phyloP scores from a whole-genome alignment of 2,329 filamentous ascomycete genomes.

The Erysiphe pulchra region DNA sequence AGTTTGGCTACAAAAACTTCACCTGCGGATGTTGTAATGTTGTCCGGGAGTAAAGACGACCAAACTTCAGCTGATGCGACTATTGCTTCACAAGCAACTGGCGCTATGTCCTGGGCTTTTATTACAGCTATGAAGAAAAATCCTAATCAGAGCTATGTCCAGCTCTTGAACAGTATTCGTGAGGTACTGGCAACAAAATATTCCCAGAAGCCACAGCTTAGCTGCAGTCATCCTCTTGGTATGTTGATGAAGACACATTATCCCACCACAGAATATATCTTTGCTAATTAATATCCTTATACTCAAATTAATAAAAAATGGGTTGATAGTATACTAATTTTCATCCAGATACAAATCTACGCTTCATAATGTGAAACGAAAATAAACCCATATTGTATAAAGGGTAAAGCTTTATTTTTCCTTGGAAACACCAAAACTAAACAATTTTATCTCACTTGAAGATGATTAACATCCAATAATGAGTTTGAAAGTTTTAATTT shows the following conservation, averaged over 20 bases:
- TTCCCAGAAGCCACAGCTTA: constrained; percentile 78
- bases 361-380: not conserved
- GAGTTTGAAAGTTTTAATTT: too few species aligned
- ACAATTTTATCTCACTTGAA: too few species aligned
- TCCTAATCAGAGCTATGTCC: constrained; percentile 78
- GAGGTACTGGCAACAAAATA: constrained; percentile 69
- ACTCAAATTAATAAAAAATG: not conserved
- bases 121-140: constrained; percentile 57
- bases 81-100: constrained; percentile 61
- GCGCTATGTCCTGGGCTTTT: constrained; percentile 94
- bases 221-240: constrained; percentile 85
- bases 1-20: constrained; percentile 75
- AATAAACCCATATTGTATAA: too few species aligned
- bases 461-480: too few species aligned
- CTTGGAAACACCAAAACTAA: too few species aligned
- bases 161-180: constrained; percentile 79
- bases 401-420: too few species aligned
- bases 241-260: constrained; percentile 8
- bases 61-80: constrained; percentile 59
- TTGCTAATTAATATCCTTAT: not conserved
- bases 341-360: constrained; percentile 1
- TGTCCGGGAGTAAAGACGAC: constrained; percentile 83
- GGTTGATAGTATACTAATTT: not conserved
- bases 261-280: not conserved
- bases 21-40: constrained; percentile 87